A percentile compares a stretch with the other conserved stretches of the same genome.
Evolutionary conservation across 441 rosid species (phyloP).

Genomic region (Syzygium malaccense): DNA sequence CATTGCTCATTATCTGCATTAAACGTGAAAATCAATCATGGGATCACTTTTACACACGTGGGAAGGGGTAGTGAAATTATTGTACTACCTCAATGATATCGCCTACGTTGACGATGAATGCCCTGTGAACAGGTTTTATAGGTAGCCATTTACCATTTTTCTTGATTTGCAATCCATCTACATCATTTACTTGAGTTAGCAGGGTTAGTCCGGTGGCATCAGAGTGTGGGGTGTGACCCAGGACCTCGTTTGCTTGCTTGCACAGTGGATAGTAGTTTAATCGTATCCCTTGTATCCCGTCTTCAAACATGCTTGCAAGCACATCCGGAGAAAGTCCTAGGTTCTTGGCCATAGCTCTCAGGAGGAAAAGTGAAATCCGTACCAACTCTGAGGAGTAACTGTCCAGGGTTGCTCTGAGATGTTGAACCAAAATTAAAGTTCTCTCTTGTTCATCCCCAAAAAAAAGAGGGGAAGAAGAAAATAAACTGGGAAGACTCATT

Average conservation of each 20-base stretch:
- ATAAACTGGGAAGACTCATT: background rate
- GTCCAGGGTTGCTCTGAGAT: constrained; percentile 14
- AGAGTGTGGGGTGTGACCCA: constrained; percentile 34
- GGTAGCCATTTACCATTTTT: constrained; percentile 32
- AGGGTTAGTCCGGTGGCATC: constrained; percentile 32
- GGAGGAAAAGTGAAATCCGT: constrained; percentile 4
- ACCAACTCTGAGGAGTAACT: constrained; percentile 21
- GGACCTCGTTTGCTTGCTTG: constrained; percentile 16
- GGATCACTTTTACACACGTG: background rate
- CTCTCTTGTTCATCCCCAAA: background rate
- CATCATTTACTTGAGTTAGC: constrained; percentile 29
- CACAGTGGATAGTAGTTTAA: constrained; percentile 39
- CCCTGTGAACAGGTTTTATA: constrained; percentile 25
- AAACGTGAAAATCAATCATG: background rate
- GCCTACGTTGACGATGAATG: constrained; percentile 32
- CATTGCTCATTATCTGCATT: constrained; percentile 9
- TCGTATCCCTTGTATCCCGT: constrained; percentile 27
- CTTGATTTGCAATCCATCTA: constrained; percentile 35
- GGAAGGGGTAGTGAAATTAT: background rate
- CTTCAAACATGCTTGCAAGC: constrained; percentile 14
- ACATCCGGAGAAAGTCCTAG: constrained; percentile 18
- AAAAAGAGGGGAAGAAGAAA: background rate
- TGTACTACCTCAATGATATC: constrained; percentile 33
- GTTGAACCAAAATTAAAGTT: background rate
- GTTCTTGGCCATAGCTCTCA: constrained; percentile 25